Conservation (phyloP, 2,329 filamentous ascomycete species). For the Fusarium napiforme region DNA sequence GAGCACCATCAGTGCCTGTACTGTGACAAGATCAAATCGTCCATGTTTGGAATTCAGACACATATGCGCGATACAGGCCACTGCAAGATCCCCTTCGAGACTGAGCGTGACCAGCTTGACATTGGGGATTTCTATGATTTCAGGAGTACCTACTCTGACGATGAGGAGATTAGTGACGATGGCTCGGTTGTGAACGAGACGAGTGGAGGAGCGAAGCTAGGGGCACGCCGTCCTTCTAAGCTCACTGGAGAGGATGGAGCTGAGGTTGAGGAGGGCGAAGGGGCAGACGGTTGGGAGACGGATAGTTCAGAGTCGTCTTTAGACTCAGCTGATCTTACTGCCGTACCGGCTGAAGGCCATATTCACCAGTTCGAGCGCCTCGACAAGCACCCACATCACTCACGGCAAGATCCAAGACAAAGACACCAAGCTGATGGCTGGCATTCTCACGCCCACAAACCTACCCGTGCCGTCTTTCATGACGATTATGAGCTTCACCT, state of each 20-base stretch:
- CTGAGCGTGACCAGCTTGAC: slow-evolving; percentile 89
- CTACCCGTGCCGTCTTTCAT: slow-evolving; percentile 81
- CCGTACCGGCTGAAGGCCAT: slow-evolving; percentile 79
- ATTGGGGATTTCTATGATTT: slow-evolving; percentile 99
- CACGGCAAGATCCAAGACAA: slow-evolving; percentile 74
- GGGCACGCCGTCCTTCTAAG: slow-evolving; percentile 66
- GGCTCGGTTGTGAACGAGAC: slow-evolving; percentile 53
- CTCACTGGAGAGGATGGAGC: slow-evolving; percentile 62
- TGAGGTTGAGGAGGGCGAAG: slow-evolving; percentile 63
- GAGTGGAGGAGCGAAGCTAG: slow-evolving; percentile 75
- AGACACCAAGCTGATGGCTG: slow-evolving; percentile 82
- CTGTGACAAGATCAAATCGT: slow-evolving; percentile 85
- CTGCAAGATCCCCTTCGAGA: slow-evolving; percentile 94
- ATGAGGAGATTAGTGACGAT: slow-evolving; percentile 70
- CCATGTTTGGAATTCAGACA: slow-evolving; percentile 83
- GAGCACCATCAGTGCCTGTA: slow-evolving; percentile 86
- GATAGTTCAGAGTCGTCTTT: slow-evolving; percentile 91
- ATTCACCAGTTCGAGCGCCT: slow-evolving; percentile 78
- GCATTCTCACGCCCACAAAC: slow-evolving; percentile 84
- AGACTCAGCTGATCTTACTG: slow-evolving; percentile 84
- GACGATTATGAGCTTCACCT: slow-evolving; percentile 95
- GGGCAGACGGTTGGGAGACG: slow-evolving; percentile 91
- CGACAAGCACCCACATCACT: slow-evolving; percentile 79
- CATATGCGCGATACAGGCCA: slow-evolving; percentile 98
- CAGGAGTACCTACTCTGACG: slow-evolving; percentile 91